Evolutionary conservation across 73 alveolate species (phyloP), one percentile per base, ranked within the genome.

Genomic region (Stentor roeselii): DNA sequence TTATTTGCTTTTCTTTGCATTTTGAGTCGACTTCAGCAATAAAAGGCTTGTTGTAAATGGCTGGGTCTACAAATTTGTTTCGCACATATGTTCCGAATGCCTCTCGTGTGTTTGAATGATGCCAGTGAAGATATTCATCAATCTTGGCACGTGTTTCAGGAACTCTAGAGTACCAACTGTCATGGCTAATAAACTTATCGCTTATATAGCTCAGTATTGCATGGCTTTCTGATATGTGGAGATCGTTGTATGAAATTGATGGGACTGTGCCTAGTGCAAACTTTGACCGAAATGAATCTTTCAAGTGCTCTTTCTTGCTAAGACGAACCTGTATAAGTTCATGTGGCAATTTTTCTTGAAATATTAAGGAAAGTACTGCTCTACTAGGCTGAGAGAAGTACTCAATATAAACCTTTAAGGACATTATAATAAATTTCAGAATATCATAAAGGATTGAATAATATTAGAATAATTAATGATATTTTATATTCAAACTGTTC

Each of bases 121-220:
- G 95, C 93, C 95, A 90, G 75, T 91, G 93, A 30, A 91, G 39
- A 75, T 88, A 87, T 34, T 32, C 39, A 42, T 91, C 91, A 21
- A 91, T 88, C 50, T 36, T 2, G 6, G 92, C 86, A 36, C 92
- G 74, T 60, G 83, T 84, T 27, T 41, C 59, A 1, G 74, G 60
- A 76, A 84, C 92, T 59, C 60, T 59, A 0, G 96, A 93, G 76
- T 91, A 91, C 96, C 96, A 91, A 42, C 84, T 90, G 42, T 88
- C 96, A 58, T 78, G 87, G 0, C 59, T 82, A 36, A 75, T 59
- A 37, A 89, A 76, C 1, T 90, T 31, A 11, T 32, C 32, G 1
- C 86, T 77, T 50, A 91, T 59, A 60, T 91, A 91, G 36, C 88
- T 84, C 86, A 91, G 21, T 36, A 91, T 91, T 6, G 96, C 86